Evolutionary conservation across 192 early-diverging fungal species (phyloP).

Genomic region (Umbelopsis vinacea): DNA sequence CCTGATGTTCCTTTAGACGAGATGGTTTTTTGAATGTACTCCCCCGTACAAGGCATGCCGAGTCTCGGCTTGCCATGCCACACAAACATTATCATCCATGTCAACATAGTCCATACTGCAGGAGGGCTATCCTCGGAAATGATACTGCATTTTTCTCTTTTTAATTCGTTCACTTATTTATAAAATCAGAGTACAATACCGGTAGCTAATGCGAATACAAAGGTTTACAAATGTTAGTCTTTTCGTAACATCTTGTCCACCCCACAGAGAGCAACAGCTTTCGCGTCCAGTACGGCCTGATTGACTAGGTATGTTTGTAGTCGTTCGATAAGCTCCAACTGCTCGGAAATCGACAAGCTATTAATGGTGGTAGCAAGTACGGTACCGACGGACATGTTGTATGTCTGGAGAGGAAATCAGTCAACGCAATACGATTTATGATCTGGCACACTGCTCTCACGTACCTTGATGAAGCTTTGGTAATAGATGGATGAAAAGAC

Average conservation of each 20-base stretch:
- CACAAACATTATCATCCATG: too few species aligned
- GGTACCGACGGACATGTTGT: constrained; percentile 29
- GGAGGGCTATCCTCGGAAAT: neutral
- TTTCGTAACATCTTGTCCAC: neutral
- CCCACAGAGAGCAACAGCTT: constrained; percentile 29
- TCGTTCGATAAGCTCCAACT: constrained; percentile 36
- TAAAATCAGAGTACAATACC: neutral
- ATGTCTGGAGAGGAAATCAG: constrained; percentile 14
- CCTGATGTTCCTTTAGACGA: too few species aligned
- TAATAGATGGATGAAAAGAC: constrained; percentile 92
- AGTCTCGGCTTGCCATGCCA: too few species aligned
- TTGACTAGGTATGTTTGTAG: constrained; percentile 40
- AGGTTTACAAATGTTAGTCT: neutral
- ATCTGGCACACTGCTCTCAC: neutral
- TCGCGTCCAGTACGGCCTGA: constrained; percentile 33
- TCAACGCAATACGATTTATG: neutral
- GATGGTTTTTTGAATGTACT: too few species aligned
- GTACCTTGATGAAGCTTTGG: constrained; percentile 81
- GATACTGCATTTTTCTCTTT: neutral
- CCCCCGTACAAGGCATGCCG: too few species aligned
- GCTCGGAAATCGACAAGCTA: constrained; percentile 26
- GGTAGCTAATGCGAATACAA: neutral
- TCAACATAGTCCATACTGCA: too few species aligned
- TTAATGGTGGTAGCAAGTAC: constrained; percentile 31
- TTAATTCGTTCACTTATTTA: neutral